Base-by-base conservation (phyloP, 306 rosid genomes). In the Dryas alaskensis region DNA sequence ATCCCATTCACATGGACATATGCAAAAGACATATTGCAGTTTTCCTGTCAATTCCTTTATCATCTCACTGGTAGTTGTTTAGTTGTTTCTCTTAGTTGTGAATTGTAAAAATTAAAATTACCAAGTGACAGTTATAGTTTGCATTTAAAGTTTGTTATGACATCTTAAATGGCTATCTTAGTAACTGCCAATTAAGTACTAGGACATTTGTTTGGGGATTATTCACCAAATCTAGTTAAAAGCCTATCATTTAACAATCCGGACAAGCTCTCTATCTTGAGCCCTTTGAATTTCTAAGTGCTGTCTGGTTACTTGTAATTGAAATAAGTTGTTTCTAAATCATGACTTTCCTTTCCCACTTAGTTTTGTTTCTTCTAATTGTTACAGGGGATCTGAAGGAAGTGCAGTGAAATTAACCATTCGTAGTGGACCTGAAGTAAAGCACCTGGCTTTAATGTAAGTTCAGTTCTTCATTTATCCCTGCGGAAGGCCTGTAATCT, bases 301-400 rank as follows among this genome's bases (percentile, higher is more conserved):
- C 6, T 10, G 63, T 54, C 45, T 7, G 52, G 45, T 57, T 43
- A 13, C 31, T 22, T 57, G 65, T 42, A 57, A 57, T 54, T 17
- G 40, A 43, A 40, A 57, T 59, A 43, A 42, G 60, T 17, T 27
- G n/a, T 43, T 54, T 42, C 11, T 11, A 52, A 69, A 25, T 5
- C 37, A 37, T 7, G 12, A 22, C 17, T 17, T 31, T 17, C 40
- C 10, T 68, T 39, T 31, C 31, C 52, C 9, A 14, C 17, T 16
- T 22, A 47, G 39, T 57, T 65, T 74, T 62, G 37, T 77, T 80
- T 72, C 73, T 73, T 44, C 79, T 84, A 44, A 79, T 44, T 79
- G 74, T 78, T 65, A 81, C 88, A 94, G 99, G 88, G 99, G 99
- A 69, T 75, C 96, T 49, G 95, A 92, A 76, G 96, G 99, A 81